phyloP scores from a whole-genome alignment of 2,329 filamentous ascomycete species.

The Coniochaeta sp. region DNA sequence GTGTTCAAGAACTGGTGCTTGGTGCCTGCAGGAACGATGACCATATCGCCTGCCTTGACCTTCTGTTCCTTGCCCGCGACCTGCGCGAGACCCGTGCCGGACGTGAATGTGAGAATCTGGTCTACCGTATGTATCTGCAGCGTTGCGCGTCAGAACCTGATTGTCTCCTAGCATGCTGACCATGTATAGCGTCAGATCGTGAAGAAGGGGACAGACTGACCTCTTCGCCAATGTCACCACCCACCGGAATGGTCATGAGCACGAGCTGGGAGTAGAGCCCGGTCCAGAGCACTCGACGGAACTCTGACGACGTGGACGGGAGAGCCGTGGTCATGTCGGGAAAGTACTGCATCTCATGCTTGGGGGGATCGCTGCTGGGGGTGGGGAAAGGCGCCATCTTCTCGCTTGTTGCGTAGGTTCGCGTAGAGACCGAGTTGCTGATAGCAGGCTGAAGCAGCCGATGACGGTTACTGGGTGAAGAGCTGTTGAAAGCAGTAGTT shows the following conservation, averaged over 20 bases:
- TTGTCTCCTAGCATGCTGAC: background rate
- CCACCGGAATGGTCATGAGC: conserved; percentile 56
- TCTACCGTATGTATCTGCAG: conserved; percentile 51
- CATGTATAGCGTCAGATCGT: background rate
- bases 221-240: conserved; percentile 60
- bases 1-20: conserved; percentile 60
- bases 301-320: conserved; percentile 46
- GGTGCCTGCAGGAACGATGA: conserved; percentile 53
- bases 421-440: background rate
- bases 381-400: conserved; percentile 21
- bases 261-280: conserved; percentile 57
- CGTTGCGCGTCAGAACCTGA: conserved; percentile 8
- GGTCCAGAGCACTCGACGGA: conserved; percentile 55
- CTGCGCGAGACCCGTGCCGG: conserved; percentile 48
- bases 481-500: background rate
- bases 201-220: conserved; percentile 22
- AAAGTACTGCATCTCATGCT: conserved; percentile 55
- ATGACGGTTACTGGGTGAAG: background rate
- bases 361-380: conserved; percentile 30
- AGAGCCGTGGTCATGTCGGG: conserved; percentile 45
- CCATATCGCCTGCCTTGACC: conserved; percentile 28
- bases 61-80: conserved; percentile 51
- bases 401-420: background rate
- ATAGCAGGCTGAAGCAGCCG: background rate
- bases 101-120: conserved; percentile 58